Conservation (phyloP, 1,139 yeast genomes). For the Protomyces inundatus region DNA sequence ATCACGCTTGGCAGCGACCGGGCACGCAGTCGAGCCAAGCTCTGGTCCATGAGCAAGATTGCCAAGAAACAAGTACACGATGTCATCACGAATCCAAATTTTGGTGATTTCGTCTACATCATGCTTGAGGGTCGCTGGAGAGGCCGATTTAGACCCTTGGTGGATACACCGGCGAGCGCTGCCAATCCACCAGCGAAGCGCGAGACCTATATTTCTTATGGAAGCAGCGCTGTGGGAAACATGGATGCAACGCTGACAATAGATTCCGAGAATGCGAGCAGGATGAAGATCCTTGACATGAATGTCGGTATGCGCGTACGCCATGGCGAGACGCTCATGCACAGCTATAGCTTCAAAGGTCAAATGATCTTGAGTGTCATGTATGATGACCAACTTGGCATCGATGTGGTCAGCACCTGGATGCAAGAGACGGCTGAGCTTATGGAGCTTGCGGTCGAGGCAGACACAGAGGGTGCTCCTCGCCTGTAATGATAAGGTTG, state of each 20-base stretch:
- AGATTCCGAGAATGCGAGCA: neutral
- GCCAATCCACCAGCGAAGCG: neutral
- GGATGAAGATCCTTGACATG: neutral
- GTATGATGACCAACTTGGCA: constrained; percentile 14
- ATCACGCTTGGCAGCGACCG: neutral
- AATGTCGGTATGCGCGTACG: constrained; percentile 20
- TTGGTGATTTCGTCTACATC: constrained; percentile 11
- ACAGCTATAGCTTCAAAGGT: constrained; percentile 6
- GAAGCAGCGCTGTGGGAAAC: constrained; percentile 15
- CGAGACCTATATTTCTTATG: constrained; percentile 9
- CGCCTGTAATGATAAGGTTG: neutral
- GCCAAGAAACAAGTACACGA: constrained; percentile 1
- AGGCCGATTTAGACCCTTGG: neutral
- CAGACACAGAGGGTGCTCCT: neutral
- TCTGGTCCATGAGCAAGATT: constrained; percentile 11
- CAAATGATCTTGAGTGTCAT: constrained; percentile 2
- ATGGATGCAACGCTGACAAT: neutral
- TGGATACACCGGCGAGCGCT: neutral
- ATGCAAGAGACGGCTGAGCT: neutral
- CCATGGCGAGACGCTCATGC: constrained; percentile 18
- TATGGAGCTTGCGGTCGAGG: constrained; percentile 5
- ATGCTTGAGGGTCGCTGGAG: neutral
- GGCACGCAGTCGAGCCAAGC: neutral
- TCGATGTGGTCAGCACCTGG: constrained; percentile 4
- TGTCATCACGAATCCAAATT: neutral